Percentiles rank a stretch among this genome's conserved stretches.
Evolutionary conservation across 2,329 filamentous ascomycete species (phyloP).

Genomic region (Stylonectria norvegica): DNA sequence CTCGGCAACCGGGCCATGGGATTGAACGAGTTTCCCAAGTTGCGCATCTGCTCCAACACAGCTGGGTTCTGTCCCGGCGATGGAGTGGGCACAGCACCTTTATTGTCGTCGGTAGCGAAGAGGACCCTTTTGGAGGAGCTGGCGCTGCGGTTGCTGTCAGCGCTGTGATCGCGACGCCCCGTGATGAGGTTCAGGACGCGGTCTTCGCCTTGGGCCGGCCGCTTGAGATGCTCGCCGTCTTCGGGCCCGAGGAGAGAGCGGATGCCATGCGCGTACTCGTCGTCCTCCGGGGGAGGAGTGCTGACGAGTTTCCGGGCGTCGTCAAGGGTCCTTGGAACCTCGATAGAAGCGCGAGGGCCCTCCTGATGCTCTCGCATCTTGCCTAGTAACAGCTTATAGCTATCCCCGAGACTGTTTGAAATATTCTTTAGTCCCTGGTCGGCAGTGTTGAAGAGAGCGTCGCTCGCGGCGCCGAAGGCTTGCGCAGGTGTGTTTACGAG

Average conservation of each 20-base stretch:
- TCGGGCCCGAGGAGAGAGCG: conserved; percentile 48
- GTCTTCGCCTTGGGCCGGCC: conserved; percentile 48
- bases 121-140: conserved; percentile 57
- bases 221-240: conserved; percentile 31
- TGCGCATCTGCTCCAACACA: conserved; percentile 75
- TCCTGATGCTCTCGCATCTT: conserved; percentile 72
- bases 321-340: conserved; percentile 84
- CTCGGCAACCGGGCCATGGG: conserved; percentile 74
- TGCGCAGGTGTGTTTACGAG: conserved; percentile 81
- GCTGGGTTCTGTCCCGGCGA: conserved; percentile 46
- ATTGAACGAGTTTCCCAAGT: conserved; percentile 75
- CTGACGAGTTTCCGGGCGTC: conserved; percentile 87
- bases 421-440: conserved; percentile 93
- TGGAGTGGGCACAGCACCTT: conserved; percentile 13
- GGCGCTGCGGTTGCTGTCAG: conserved; percentile 67
- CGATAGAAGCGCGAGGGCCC: conserved; percentile 42
- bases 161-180: conserved; percentile 72
- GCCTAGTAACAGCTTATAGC: conserved; percentile 89
- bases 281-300: conserved; percentile 62
- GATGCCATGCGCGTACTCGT: conserved; percentile 58
- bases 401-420: conserved; percentile 83
- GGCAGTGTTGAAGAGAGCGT: conserved; percentile 80
- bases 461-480: conserved; percentile 76
- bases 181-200: conserved; percentile 68
- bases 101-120: conserved; percentile 42